Evolutionary conservation across 352 stramenopile species (phyloP).

Genomic region (Sclerospora graminicola): DNA sequence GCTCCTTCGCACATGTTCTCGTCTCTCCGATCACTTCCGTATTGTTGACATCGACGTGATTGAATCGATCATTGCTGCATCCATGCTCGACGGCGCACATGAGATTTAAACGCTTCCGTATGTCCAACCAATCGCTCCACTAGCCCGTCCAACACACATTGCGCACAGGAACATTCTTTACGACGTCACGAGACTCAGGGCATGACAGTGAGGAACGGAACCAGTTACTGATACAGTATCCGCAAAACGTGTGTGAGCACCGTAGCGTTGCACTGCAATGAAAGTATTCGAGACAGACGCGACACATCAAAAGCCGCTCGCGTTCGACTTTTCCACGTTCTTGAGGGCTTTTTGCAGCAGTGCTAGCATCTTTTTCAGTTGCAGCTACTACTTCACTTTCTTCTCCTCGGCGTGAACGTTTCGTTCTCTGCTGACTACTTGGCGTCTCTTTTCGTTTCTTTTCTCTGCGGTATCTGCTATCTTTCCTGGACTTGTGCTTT

Average conservation of each 20-base stretch:
- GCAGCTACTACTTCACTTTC: no score
- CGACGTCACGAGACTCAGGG: constrained; percentile 54
- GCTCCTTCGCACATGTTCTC: no score
- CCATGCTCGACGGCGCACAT: constrained; percentile 21
- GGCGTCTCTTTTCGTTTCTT: no score
- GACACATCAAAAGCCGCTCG: constrained; percentile 65
- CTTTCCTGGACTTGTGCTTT: no score
- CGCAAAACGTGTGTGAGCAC: constrained; percentile 81
- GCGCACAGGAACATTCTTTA: constrained; percentile 58
- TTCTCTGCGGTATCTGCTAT: no score
- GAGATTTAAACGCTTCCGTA: constrained; percentile 40
- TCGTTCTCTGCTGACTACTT: no score
- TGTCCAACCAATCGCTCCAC: constrained; percentile 54
- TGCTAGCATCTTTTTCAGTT: no score
- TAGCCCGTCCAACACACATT: constrained; percentile 75
- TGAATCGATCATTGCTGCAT: constrained; percentile 15
- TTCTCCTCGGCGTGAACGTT: no score
- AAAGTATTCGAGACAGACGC: constrained; percentile 78
- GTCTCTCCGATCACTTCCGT: no score
- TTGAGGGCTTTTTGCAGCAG: constrained; percentile 7
- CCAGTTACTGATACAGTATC: constrained; percentile 65
- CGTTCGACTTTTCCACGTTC: constrained; percentile 31
- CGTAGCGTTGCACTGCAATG: constrained; percentile 60
- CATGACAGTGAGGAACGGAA: constrained; percentile 68
- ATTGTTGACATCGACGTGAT: constrained; percentile 6